Evolutionary conservation across 78 protist species (phyloP).

Genomic region (Creolimax fragrantissima): DNA sequence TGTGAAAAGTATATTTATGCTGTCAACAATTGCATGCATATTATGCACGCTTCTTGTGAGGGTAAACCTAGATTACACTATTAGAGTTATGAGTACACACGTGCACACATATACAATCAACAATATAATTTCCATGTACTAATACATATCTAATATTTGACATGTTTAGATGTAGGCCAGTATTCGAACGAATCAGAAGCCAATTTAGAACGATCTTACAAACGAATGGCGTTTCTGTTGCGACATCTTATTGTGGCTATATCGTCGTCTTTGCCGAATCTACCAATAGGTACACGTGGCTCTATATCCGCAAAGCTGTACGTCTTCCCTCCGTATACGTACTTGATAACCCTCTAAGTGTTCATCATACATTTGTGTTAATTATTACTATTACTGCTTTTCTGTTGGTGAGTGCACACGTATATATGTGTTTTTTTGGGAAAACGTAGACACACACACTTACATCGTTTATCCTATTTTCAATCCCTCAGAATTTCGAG

Average conservation of each 20-base stretch:
- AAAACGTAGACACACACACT: neutral
- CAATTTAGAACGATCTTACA: neutral
- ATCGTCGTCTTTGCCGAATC: neutral
- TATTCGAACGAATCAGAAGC: neutral
- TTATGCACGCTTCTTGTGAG: too few species aligned
- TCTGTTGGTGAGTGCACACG: too few species aligned
- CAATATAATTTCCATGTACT: neutral
- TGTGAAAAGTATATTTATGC: too few species aligned
- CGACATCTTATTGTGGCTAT: neutral
- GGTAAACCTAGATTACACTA: too few species aligned
- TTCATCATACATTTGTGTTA: too few species aligned
- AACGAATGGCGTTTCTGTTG: neutral
- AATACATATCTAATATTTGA: neutral
- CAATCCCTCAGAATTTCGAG: neutral
- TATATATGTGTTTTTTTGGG: too few species aligned
- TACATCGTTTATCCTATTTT: neutral
- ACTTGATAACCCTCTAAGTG: too few species aligned
- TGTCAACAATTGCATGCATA: too few species aligned
- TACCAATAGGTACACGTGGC: neutral
- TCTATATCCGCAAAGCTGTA: too few species aligned
- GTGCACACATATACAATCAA: neutral
- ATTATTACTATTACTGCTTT: too few species aligned
- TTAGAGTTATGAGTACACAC: too few species aligned
- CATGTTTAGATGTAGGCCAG: neutral
- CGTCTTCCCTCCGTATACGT: too few species aligned